Conservation (phyloP, 805 yeast species). For the Pichia exigua region DNA sequence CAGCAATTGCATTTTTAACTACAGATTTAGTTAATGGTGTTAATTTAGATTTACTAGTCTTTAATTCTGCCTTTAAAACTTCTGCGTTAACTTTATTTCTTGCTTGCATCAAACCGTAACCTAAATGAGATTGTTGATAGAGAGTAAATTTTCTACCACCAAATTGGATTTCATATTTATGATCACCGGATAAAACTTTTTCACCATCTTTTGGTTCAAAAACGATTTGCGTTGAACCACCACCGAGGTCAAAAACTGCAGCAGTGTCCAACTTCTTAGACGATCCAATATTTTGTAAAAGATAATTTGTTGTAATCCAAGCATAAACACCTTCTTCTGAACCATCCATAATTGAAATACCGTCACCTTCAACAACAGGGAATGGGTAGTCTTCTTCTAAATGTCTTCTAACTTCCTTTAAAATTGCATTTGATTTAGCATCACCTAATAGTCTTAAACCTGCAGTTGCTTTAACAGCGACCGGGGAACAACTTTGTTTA, state of each 20-base stretch:
- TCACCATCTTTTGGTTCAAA: conserved; percentile 78
- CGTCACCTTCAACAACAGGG: conserved; percentile 81
- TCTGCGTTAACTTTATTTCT: conserved; percentile 69
- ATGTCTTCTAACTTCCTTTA: conserved; percentile 68
- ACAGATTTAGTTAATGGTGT: conserved; percentile 27
- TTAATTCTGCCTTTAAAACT: conserved; percentile 36
- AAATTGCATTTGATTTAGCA: conserved; percentile 60
- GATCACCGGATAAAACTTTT: conserved; percentile 72
- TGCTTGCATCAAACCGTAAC: conserved; percentile 94
- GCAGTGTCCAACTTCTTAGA: conserved; percentile 75
- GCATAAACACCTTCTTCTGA: conserved; percentile 97
- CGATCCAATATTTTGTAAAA: conserved; percentile 89
- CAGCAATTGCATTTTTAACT: conserved; percentile 32
- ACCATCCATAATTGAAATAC: conserved; percentile 91
- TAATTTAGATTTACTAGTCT: conserved; percentile 21
- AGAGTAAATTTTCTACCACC: conserved; percentile 75
- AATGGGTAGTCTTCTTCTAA: conserved; percentile 81
- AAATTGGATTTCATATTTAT: conserved; percentile 69
- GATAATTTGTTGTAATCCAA: conserved; percentile 93
- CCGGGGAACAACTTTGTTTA: conserved; percentile 75
- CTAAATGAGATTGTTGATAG: conserved; percentile 92
- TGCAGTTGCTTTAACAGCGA: conserved; percentile 97
- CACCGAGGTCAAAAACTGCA: conserved; percentile 96
- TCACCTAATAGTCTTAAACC: conserved; percentile 85
- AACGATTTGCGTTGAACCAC: conserved; percentile 97